A percentile compares a stretch with the other conserved stretches of the same genome.
Evolutionary conservation across 192 early-diverging fungal genomes (phyloP).

Genomic region (Backusella circina): DNA sequence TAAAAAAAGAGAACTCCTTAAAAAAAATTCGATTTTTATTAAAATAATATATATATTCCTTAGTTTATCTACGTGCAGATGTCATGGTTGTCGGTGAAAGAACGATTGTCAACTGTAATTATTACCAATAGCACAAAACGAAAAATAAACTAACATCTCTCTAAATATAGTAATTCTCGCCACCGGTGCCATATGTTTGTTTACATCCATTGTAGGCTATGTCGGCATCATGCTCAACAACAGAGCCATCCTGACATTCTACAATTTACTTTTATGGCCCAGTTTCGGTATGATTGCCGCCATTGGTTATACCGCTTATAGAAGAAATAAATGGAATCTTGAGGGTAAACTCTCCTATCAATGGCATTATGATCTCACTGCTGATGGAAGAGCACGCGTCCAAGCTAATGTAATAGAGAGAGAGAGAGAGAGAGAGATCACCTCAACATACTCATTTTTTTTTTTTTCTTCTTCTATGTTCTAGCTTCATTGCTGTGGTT

Average conservation of each 20-base stretch:
- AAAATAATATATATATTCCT: neutral
- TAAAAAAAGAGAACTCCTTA: neutral
- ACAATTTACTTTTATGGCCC: slow-evolving; percentile 44
- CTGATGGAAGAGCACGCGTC: slow-evolving; percentile 22
- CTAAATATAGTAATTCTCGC: slow-evolving; percentile 30
- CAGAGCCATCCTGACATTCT: slow-evolving; percentile 36
- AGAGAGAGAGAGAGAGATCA: too few relatives aligned
- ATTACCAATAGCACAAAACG: neutral
- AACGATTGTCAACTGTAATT: slow-evolving; percentile 27
- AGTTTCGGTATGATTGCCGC: slow-evolving; percentile 44
- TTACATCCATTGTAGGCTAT: slow-evolving; percentile 40
- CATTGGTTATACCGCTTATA: slow-evolving; percentile 44
- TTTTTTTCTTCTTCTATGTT: too few relatives aligned
- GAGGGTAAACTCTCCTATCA: slow-evolving; percentile 34
- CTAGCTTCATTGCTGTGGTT: slow-evolving; percentile 48
- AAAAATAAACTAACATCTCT: neutral
- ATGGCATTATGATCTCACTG: slow-evolving; percentile 30
- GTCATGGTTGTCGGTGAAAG: slow-evolving; percentile 28
- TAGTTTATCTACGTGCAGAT: slow-evolving; percentile 33
- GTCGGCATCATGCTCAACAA: slow-evolving; percentile 47
- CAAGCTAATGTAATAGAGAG: slow-evolving; percentile 29
- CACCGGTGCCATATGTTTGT: slow-evolving; percentile 34
- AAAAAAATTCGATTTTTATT: neutral
- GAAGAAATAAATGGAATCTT: slow-evolving; percentile 30
- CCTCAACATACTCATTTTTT: too few relatives aligned